Conservation (phyloP, 306 rosid species). For the Pterocarpus santalinus region DNA sequence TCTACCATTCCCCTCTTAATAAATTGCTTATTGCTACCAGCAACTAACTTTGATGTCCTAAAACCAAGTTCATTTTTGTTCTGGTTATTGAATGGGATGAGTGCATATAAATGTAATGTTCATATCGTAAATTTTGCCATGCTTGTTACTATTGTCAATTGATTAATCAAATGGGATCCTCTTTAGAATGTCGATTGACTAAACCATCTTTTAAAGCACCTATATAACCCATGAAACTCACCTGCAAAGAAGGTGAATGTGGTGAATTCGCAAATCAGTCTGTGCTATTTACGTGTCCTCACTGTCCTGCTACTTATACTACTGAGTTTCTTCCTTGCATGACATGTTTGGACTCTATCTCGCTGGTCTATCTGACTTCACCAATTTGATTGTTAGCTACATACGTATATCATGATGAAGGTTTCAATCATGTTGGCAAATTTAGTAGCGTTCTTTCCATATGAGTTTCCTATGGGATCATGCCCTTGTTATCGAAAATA, state of each 20-base stretch:
- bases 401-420: neutral
- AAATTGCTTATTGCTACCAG: constrained; percentile 8
- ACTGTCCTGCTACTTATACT: constrained; percentile 1
- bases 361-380: constrained; percentile 1
- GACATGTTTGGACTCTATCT: constrained; percentile 13
- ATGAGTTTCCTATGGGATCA: no score
- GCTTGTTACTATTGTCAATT: neutral
- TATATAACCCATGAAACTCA: no score
- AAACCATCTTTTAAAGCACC: neutral
- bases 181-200: neutral
- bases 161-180: constrained; percentile 5
- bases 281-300: constrained; percentile 7
- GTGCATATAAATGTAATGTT: constrained; percentile 5
- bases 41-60: constrained; percentile 15
- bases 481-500: no score
- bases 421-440: neutral
- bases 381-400: constrained; percentile 12
- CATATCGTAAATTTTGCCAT: neutral
- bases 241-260: neutral
- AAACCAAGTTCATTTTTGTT: constrained; percentile 36
- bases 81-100: constrained; percentile 9
- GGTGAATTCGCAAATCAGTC: neutral
- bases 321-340: constrained; percentile 2
- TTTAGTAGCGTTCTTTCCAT: neutral
- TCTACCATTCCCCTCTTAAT: neutral